A percentile compares a stretch with the other conserved stretches of the same genome.
These are phyloP conservation scores for Oryza punctata DNA, from an alignment of 176 grass and related monocot genomes.

Conservation along the genomic window DNA sequence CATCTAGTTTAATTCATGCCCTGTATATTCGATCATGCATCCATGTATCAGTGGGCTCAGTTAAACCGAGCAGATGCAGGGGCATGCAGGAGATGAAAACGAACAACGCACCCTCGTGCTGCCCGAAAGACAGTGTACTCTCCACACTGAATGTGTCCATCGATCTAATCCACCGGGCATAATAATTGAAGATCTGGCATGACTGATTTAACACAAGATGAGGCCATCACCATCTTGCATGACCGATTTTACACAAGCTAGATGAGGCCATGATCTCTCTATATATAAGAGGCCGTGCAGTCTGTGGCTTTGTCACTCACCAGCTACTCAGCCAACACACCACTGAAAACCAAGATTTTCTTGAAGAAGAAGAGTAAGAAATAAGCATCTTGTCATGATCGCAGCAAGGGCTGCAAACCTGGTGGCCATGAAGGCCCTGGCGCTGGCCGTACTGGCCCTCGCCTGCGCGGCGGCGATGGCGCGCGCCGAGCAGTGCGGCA, in stretches of 20 bases:
- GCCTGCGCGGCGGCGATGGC: conserved; percentile 10
- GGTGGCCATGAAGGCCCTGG: neutral
- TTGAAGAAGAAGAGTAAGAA: too few species aligned
- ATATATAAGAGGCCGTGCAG: neutral
- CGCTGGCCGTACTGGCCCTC: neutral
- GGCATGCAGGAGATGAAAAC: neutral
- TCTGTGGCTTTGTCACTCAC: neutral
- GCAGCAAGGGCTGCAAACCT: neutral
- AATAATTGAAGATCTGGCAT: neutral
- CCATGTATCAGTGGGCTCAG: neutral
- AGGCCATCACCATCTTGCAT: neutral
- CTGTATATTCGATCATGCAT: neutral
- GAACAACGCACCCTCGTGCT: neutral
- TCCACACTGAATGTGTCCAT: neutral
- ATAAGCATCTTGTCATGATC: neutral
- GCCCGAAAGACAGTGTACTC: neutral
- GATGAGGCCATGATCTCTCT: neutral
- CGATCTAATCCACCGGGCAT: neutral
- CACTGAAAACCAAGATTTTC: neutral
- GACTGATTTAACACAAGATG: too few species aligned
- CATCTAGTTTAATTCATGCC: neutral
- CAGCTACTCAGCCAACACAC: neutral
- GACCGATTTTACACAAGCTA: neutral
- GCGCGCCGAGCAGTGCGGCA: neutral
- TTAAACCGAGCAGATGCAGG: neutral